These are phyloP conservation scores for Cercospora sp. DNA, from an alignment of 2,329 filamentous ascomycete species.

Conservation along the genomic window DNA sequence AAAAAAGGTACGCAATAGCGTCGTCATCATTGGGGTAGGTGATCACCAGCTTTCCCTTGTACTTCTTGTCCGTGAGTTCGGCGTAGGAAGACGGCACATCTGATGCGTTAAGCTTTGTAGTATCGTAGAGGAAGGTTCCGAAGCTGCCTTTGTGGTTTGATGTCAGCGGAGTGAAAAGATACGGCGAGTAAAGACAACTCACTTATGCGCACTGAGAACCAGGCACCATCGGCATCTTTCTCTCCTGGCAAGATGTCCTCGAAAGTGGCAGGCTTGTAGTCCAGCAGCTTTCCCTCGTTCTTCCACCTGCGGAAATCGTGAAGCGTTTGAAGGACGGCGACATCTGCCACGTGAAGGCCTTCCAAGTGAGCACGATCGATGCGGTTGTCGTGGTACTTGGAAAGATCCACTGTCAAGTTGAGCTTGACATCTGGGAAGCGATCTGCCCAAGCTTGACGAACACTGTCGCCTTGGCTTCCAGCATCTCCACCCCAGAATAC, in stretches of 20 bases:
- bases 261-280: constrained; percentile 54
- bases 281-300: constrained; percentile 48
- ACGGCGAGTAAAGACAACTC: constrained; percentile 22
- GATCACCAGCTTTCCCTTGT: constrained; percentile 56
- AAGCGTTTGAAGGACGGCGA: constrained; percentile 53
- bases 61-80: constrained; percentile 52
- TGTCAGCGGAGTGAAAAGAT: background rate
- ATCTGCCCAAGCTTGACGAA: constrained; percentile 50
- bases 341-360: constrained; percentile 50
- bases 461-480: constrained; percentile 39
- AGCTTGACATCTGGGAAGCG: constrained; percentile 54
- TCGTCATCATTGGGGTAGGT: constrained; percentile 62
- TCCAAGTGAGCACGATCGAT: constrained; percentile 42
- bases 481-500: constrained; percentile 45
- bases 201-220: constrained; percentile 45
- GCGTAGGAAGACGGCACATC: constrained; percentile 44
- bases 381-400: constrained; percentile 56
- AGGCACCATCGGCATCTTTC: constrained; percentile 49
- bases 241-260: constrained; percentile 47
- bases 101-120: constrained; percentile 37
- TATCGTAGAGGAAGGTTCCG: constrained; percentile 38
- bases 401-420: constrained; percentile 57
- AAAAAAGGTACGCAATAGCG: constrained; percentile 55
- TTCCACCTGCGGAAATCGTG: constrained; percentile 58
- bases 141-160: constrained; percentile 10